Conservation (phyloP, 192 early-diverging fungal species). For the Coemansia erecta region DNA sequence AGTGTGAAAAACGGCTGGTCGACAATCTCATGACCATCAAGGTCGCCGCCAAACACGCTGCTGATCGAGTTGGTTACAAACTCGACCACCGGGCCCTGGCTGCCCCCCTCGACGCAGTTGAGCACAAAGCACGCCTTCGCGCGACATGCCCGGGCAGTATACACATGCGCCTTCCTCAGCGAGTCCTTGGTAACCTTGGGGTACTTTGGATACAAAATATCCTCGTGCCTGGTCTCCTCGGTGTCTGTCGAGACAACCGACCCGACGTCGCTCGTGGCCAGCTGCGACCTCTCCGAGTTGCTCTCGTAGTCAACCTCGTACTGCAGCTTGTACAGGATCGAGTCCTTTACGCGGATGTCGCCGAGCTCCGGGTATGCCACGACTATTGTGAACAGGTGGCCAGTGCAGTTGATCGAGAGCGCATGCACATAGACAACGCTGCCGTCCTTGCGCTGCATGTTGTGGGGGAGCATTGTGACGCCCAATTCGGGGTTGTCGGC, state of each 20-base stretch:
- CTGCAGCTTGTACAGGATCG: slow-evolving; percentile 40
- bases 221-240: background rate
- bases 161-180: slow-evolving; percentile 30
- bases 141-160: slow-evolving; percentile 34
- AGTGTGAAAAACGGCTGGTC: slow-evolving; percentile 34
- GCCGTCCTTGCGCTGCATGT: slow-evolving; percentile 24
- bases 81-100: slow-evolving; percentile 28
- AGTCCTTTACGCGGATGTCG: slow-evolving; percentile 21
- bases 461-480: slow-evolving; percentile 47
- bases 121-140: slow-evolving; percentile 45
- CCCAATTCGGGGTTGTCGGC: slow-evolving; percentile 46
- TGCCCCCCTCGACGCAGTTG: background rate
- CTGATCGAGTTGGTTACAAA: slow-evolving; percentile 46
- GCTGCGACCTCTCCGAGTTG: background rate
- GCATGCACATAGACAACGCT: slow-evolving; percentile 22
- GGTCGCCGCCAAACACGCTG: slow-evolving; percentile 27
- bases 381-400: slow-evolving; percentile 34
- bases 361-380: slow-evolving; percentile 36
- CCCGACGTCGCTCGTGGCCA: background rate
- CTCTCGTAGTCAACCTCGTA: slow-evolving; percentile 22
- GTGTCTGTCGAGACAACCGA: background rate
- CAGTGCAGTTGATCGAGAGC: slow-evolving; percentile 41
- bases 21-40: slow-evolving; percentile 37
- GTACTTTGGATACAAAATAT: slow-evolving; percentile 12
- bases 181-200: slow-evolving; percentile 32